phyloP scores from a whole-genome alignment of 2,329 filamentous ascomycete genomes.

The Aspergillus calidoustus region DNA sequence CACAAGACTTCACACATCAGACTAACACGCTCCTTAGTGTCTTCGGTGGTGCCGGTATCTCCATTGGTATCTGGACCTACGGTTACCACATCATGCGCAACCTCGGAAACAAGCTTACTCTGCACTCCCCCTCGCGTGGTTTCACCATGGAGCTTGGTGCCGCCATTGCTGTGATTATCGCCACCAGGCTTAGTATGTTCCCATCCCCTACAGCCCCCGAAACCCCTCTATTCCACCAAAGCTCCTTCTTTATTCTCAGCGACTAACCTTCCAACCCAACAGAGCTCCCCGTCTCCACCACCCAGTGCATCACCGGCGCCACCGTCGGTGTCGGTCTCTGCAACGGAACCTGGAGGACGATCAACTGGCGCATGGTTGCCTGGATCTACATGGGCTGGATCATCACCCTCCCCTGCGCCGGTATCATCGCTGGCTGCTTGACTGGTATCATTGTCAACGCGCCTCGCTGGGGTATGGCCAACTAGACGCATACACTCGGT shows the following conservation, averaged over 20 bases:
- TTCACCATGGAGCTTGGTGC: slow-evolving; percentile 28
- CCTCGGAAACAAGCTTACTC: slow-evolving; percentile 25
- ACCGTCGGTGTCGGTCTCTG: slow-evolving; percentile 27
- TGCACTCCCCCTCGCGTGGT: slow-evolving; percentile 25
- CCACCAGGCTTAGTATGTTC: slow-evolving; percentile 22
- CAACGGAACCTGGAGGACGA: slow-evolving; percentile 28
- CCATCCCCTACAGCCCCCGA: too few relatives aligned
- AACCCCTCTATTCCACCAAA: too few relatives aligned
- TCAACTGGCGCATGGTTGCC: slow-evolving; percentile 27
- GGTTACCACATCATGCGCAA: slow-evolving; percentile 29
- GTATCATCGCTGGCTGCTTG: slow-evolving; percentile 24
- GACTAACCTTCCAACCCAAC: neutral
- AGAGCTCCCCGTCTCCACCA: slow-evolving; percentile 28
- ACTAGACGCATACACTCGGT: too few relatives aligned
- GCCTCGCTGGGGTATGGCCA: slow-evolving; percentile 22
- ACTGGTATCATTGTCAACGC: slow-evolving; percentile 27
- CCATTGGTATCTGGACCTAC: slow-evolving; percentile 28
- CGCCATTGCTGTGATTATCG: slow-evolving; percentile 23
- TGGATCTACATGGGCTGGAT: slow-evolving; percentile 29
- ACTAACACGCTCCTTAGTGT: slow-evolving; percentile 5
- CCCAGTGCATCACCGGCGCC: slow-evolving; percentile 26
- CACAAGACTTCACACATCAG: too few relatives aligned
- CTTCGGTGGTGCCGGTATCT: slow-evolving; percentile 23
- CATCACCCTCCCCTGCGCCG: slow-evolving; percentile 23
- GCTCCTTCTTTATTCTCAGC: too few relatives aligned